Conservation (phyloP, 2,329 filamentous ascomycete species). For the Thelonectria olida region DNA sequence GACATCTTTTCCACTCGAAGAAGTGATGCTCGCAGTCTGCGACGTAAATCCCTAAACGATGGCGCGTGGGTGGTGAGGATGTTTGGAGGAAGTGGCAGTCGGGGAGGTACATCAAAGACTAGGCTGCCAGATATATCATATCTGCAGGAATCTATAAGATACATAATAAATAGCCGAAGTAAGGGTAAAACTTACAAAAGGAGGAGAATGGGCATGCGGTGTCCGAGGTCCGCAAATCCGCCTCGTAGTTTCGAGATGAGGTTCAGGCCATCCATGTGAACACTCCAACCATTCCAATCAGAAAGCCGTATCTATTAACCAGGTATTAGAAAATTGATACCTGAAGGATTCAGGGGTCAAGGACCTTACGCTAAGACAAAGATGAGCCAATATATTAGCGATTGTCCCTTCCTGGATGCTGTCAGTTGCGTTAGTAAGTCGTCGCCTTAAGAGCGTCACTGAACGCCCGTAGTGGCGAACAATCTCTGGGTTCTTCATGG, state of each 20-base stretch:
- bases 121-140: background rate
- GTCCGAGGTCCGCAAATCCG: background rate
- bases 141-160: background rate
- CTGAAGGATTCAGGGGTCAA: no score
- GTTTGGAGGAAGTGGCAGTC: background rate
- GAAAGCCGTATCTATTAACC: background rate
- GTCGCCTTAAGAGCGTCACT: background rate
- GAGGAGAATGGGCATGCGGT: background rate
- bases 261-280: background rate
- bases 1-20: background rate
- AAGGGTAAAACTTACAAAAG: background rate
- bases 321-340: background rate
- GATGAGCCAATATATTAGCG: background rate
- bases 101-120: background rate
- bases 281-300: background rate
- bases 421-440: background rate
- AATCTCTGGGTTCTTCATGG: background rate
- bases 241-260: background rate
- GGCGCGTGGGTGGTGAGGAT: background rate
- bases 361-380: background rate
- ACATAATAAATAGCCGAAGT: background rate
- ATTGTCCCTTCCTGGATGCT: background rate
- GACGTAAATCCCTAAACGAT: background rate
- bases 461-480: background rate
- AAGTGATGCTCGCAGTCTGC: background rate